Evolutionary conservation across 345 rosid species (phyloP).

Genomic region (Eucalyptus cloeziana): DNA sequence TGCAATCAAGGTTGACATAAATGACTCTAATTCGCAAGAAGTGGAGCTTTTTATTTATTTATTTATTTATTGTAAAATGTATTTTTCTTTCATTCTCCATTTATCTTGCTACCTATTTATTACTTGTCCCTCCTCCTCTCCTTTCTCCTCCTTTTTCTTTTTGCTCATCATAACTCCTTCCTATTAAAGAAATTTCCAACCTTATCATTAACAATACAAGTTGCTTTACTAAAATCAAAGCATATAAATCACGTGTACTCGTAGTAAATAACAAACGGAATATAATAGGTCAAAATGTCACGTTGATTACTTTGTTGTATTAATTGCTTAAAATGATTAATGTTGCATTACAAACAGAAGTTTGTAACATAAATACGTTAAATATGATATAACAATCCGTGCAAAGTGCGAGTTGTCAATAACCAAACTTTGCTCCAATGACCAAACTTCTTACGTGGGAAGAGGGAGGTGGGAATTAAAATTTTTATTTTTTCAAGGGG

Average conservation of each 20-base stretch:
- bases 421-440: no score
- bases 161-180: neutral
- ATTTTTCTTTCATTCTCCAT: neutral
- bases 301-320: no score
- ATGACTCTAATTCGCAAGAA: neutral
- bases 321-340: neutral
- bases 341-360: neutral
- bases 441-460: rapidly evolving
- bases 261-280: neutral
- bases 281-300: neutral
- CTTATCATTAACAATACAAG: neutral
- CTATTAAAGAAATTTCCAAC: neutral
- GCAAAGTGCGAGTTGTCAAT: neutral
- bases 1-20: neutral
- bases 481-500: no score
- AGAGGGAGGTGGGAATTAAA: no score
- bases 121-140: neutral
- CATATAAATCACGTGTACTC: neutral
- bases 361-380: neutral
- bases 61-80: neutral
- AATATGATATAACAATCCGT: neutral
- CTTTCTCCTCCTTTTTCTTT: neutral
- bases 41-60: neutral
- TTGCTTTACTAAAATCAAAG: neutral
- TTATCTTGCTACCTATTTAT: neutral